Evolutionary conservation across 2,329 filamentous ascomycete species (phyloP).

Genomic region (Epichloe hybrida): DNA sequence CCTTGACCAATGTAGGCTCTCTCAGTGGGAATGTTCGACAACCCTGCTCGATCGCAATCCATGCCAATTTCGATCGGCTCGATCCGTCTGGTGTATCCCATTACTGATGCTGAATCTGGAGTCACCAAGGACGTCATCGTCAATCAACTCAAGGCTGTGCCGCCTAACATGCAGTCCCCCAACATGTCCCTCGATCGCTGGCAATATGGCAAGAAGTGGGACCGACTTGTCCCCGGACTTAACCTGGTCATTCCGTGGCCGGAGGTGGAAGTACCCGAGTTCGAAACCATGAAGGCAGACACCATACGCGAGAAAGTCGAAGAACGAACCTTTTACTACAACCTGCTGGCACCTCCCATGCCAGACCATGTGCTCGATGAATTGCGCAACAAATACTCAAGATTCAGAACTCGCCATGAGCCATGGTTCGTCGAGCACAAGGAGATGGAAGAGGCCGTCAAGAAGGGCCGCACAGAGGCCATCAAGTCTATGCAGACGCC

Average conservation of each 20-base stretch:
- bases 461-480: constrained; percentile 21
- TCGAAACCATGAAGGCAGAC: constrained; percentile 48
- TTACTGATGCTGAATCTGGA: constrained; percentile 53
- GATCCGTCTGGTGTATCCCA: constrained; percentile 69
- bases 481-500: constrained; percentile 36
- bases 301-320: constrained; percentile 68
- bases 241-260: constrained; percentile 71
- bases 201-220: constrained; percentile 29
- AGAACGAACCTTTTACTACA: constrained; percentile 64
- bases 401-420: constrained; percentile 70
- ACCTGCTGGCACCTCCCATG: constrained; percentile 64
- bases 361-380: constrained; percentile 70
- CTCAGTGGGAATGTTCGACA: constrained; percentile 17
- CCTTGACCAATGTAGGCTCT: constrained; percentile 12
- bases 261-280: constrained; percentile 32
- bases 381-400: constrained; percentile 69
- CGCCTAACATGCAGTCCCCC: constrained; percentile 31
- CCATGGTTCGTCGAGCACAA: constrained; percentile 55
- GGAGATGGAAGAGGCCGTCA: constrained; percentile 40
- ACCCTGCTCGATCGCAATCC: constrained; percentile 15
- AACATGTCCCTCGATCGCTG: constrained; percentile 29
- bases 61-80: constrained; percentile 51
- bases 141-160: constrained; percentile 48
- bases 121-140: constrained; percentile 61
- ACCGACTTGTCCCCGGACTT: constrained; percentile 54